These are phyloP conservation scores for Fusarium sp. DNA, from an alignment of 2,329 filamentous ascomycete genomes.

Conservation along the genomic window DNA sequence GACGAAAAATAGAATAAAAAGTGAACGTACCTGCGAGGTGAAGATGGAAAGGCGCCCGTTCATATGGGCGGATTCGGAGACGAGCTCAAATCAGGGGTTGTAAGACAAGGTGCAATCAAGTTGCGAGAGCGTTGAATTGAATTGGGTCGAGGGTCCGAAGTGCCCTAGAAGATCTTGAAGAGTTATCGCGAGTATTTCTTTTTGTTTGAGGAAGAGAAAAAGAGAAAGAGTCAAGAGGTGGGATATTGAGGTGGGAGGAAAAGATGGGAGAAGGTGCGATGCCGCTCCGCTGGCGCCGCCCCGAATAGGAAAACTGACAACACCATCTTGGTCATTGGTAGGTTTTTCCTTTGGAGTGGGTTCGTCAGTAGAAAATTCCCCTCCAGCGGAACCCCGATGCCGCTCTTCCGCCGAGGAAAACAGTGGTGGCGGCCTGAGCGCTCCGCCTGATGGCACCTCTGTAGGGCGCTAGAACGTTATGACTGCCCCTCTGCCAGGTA, in stretches of 20 bases:
- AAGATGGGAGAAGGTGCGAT: conserved; percentile 30
- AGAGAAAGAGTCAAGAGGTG: conserved; percentile 29
- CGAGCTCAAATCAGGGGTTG: conserved; percentile 50
- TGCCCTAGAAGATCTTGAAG: conserved; percentile 1
- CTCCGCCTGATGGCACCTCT: conserved; percentile 22
- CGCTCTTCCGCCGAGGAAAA: conserved; percentile 26
- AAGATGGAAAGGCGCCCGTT: conserved; percentile 86
- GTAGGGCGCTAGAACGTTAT: conserved; percentile 3
- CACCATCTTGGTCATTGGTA: conserved; percentile 47
- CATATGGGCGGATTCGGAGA: conserved; percentile 77
- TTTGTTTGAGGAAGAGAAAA: conserved; percentile 31
- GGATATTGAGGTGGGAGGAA: conserved; percentile 24
- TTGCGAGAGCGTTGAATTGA: conserved; percentile 24
- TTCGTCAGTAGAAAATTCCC: conserved; percentile 18
- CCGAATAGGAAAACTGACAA: conserved; percentile 38
- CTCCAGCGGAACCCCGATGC: conserved; percentile 28
- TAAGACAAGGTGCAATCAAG: conserved; percentile 38
- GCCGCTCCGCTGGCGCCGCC: conserved; percentile 32
- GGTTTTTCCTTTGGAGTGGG: conserved; percentile 36
- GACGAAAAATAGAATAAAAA: conserved; percentile 9
- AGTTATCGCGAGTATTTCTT: conserved; percentile 36
- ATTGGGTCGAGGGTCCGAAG: conserved; percentile 21
- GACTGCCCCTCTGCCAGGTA: conserved; percentile 36
- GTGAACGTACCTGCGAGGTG: conserved; percentile 80
- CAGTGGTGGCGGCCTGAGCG: conserved; percentile 24